Evolutionary conservation across 2,329 filamentous ascomycete species (phyloP).

Genomic region (Fusarium bactridioides): DNA sequence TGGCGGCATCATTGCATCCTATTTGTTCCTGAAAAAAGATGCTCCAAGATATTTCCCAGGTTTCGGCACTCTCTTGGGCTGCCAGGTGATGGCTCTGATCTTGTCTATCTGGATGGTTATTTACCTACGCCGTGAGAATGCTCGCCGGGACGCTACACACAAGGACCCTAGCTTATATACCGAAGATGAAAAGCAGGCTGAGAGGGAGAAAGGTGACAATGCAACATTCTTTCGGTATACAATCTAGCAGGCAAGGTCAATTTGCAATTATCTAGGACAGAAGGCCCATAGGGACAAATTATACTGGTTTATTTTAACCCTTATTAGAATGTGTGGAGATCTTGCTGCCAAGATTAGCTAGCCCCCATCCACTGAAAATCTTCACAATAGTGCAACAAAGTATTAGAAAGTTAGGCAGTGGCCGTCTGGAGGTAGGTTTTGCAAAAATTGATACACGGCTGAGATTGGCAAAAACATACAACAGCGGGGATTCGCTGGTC

Average conservation of each 20-base stretch:
- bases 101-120: neutral
- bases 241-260: neutral
- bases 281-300: neutral
- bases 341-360: too few relatives aligned
- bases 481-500: neutral
- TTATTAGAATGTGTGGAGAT: accelerated
- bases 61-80: neutral
- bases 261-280: neutral
- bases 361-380: too few relatives aligned
- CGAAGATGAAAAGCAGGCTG: neutral
- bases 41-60: neutral
- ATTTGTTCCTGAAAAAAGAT: neutral
- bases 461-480: neutral
- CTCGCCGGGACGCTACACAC: neutral
- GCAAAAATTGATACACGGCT: neutral
- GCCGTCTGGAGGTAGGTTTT: accelerated
- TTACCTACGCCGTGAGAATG: neutral
- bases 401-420: accelerated
- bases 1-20: neutral
- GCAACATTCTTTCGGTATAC: conserved; percentile 1
- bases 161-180: neutral
- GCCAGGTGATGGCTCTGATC: neutral
- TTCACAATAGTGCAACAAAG: too few relatives aligned
- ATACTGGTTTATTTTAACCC: too few relatives aligned
- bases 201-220: neutral